A percentile compares a stretch with the other conserved stretches of the same genome.
Evolutionary conservation across 2,329 filamentous ascomycete genomes (phyloP).

Genomic region (Colletotrichum ledebouriae): DNA sequence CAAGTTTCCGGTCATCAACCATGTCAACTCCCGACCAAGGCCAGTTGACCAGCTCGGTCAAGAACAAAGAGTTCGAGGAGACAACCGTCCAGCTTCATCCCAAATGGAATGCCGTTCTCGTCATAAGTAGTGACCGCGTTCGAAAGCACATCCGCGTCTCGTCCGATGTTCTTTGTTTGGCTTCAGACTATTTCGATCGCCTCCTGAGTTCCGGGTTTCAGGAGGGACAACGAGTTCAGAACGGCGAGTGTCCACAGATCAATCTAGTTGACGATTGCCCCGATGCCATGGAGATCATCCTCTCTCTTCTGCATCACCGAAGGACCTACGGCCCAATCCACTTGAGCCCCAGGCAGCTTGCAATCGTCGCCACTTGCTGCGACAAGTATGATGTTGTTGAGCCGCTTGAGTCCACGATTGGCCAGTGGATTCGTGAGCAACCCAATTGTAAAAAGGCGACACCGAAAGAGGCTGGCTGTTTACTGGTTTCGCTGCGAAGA

Average conservation of each 20-base stretch:
- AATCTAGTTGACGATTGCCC: not conserved
- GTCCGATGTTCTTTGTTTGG: slow-evolving; percentile 1
- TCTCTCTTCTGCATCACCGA: slow-evolving; percentile 3
- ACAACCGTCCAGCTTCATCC: no score
- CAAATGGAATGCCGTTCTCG: not conserved
- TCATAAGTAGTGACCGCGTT: not conserved
- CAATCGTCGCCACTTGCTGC: not conserved
- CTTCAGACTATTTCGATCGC: slow-evolving; percentile 1
- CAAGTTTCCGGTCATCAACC: no score
- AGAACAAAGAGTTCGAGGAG: no score
- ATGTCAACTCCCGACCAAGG: no score
- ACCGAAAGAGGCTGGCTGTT: not conserved
- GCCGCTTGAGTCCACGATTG: not conserved
- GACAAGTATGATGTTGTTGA: slow-evolving; percentile 4
- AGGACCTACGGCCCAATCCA: not conserved
- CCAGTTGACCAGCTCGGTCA: no score
- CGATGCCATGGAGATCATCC: slow-evolving; percentile 17
- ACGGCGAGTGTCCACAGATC: not conserved
- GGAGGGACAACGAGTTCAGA: not conserved
- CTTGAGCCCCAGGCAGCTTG: slow-evolving; percentile 3
- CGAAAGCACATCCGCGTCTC: slow-evolving; percentile 10
- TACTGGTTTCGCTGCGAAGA: not conserved
- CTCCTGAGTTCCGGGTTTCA: not conserved
- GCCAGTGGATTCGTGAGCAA: slow-evolving; percentile 2
- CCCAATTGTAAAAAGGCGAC: not conserved